A percentile compares a stretch with the other conserved stretches of the same genome.
Evolutionary conservation across 352 stramenopile species (phyloP).

Genomic region (Blastocystis sp.): DNA sequence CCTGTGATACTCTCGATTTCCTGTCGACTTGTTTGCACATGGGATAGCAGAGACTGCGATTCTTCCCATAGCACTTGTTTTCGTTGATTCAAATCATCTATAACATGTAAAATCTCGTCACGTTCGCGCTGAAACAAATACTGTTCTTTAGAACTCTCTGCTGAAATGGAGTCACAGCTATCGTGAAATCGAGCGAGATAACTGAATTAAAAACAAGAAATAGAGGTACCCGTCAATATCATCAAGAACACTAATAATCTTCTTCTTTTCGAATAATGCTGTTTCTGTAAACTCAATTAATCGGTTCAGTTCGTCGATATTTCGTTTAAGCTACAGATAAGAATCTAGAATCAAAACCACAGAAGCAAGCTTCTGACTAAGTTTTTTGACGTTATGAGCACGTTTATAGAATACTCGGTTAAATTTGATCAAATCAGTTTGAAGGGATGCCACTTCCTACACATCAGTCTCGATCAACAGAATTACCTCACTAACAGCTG

Average conservation of each 20-base stretch:
- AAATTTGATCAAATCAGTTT: slow-evolving; percentile 3
- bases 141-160: slow-evolving; percentile 44
- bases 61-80: slow-evolving; percentile 46
- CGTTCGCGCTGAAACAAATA: slow-evolving; percentile 27
- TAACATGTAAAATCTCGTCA: slow-evolving; percentile 1
- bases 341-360: not conserved
- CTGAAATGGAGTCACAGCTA: not conserved
- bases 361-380: not conserved
- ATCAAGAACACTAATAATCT: not conserved
- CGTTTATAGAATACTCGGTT: slow-evolving; percentile 30
- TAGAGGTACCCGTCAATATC: slow-evolving; percentile 34
- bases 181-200: slow-evolving; percentile 20
- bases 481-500: not conserved
- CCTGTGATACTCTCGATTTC: slow-evolving; percentile 51
- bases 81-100: slow-evolving; percentile 21
- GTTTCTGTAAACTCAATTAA: slow-evolving; percentile 53
- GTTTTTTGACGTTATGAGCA: not conserved
- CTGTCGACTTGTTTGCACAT: slow-evolving; percentile 21
- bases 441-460: slow-evolving; percentile 21
- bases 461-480: not conserved
- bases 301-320: slow-evolving; percentile 18
- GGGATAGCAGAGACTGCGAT: not conserved
- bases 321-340: slow-evolving; percentile 35
- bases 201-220: not conserved
- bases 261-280: slow-evolving; percentile 16